Percentiles rank a stretch among this genome's conserved stretches.
Evolutionary conservation across 164 flowering plant genomes (phyloP).

Genomic region (Cinnamomum chago): DNA sequence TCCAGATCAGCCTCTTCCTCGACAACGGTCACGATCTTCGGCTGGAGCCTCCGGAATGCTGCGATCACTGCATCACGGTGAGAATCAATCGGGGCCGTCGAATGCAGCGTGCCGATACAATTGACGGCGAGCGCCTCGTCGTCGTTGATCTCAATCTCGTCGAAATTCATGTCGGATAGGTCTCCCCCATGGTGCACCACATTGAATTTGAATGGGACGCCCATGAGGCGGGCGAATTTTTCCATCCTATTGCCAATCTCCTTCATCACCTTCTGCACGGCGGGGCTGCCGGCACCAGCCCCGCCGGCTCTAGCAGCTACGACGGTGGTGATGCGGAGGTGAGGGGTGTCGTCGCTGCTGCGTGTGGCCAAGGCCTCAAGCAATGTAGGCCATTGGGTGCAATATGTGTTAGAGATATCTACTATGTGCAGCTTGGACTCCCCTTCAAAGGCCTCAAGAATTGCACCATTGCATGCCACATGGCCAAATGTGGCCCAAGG

Average conservation of each 20-base stretch:
- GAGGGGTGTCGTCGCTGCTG: conserved; percentile 78
- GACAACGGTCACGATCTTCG: conserved; percentile 74
- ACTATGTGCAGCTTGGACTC: conserved; percentile 72
- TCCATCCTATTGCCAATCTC: conserved; percentile 82
- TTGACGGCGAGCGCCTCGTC: conserved; percentile 84
- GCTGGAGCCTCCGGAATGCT: conserved; percentile 43
- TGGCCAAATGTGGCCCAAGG: conserved; percentile 98
- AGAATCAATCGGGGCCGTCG: conserved; percentile 28
- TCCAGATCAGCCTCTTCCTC: conserved; percentile 89
- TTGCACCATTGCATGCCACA: conserved; percentile 88
- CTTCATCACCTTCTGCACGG: conserved; percentile 63
- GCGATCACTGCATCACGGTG: conserved; percentile 48
- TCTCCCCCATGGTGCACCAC: conserved; percentile 61
- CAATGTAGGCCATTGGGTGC: conserved; percentile 99
- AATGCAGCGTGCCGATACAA: conserved; percentile 60
- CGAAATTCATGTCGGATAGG: conserved; percentile 49
- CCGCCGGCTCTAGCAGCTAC: conserved; percentile 18
- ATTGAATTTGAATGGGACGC: conserved; percentile 83
- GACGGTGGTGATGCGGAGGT: conserved; percentile 69
- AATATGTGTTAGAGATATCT: conserved; percentile 76
- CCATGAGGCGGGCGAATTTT: conserved; percentile 95
- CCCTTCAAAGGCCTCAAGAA: conserved; percentile 85
- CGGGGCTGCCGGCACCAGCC: conserved; percentile 21
- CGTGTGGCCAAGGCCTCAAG: conserved; percentile 91
- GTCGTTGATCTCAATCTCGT: conserved; percentile 46